Percentiles rank a stretch among this genome's conserved stretches.
Conservation (phyloP, 306 rosid species). For the Morella rubra region DNA sequence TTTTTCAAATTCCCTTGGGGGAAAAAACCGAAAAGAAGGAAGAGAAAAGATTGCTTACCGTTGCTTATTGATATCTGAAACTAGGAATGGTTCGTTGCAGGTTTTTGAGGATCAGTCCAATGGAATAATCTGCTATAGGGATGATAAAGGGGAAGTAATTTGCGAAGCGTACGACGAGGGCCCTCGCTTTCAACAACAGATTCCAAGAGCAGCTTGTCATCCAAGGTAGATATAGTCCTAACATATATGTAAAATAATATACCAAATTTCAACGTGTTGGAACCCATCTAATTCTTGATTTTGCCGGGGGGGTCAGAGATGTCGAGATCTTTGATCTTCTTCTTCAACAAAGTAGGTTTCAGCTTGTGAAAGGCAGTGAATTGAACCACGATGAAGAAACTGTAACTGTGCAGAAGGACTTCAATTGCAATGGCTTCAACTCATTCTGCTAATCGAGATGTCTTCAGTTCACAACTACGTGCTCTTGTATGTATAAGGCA, state of each 20-base stretch:
- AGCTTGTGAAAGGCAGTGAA: constrained; percentile 56
- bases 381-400: constrained; percentile 46
- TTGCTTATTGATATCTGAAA: constrained; percentile 25
- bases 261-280: constrained; percentile 7
- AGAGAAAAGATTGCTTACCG: not conserved
- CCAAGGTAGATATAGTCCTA: constrained; percentile 40
- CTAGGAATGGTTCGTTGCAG: constrained; percentile 35
- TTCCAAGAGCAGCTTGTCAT: constrained; percentile 39
- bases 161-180: constrained; percentile 97
- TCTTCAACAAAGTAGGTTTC: constrained; percentile 56
- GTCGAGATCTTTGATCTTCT: constrained; percentile 55
- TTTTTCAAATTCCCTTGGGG: not conserved
- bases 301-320: constrained; percentile 45
- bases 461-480: constrained; percentile 3
- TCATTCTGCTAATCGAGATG: constrained; percentile 36
- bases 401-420: constrained; percentile 51
- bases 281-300: constrained; percentile 4
- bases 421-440: constrained; percentile 62
- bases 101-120: constrained; percentile 74
- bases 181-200: constrained; percentile 59
- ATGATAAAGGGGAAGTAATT: constrained; percentile 75
- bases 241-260: not conserved
- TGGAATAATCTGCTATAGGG: constrained; percentile 80
- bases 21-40: not conserved
- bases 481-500: constrained; percentile 29